These are phyloP conservation scores for Scleroderma bovista DNA, from an alignment of 768 basidiomycete genomes.

Conservation along the genomic window DNA sequence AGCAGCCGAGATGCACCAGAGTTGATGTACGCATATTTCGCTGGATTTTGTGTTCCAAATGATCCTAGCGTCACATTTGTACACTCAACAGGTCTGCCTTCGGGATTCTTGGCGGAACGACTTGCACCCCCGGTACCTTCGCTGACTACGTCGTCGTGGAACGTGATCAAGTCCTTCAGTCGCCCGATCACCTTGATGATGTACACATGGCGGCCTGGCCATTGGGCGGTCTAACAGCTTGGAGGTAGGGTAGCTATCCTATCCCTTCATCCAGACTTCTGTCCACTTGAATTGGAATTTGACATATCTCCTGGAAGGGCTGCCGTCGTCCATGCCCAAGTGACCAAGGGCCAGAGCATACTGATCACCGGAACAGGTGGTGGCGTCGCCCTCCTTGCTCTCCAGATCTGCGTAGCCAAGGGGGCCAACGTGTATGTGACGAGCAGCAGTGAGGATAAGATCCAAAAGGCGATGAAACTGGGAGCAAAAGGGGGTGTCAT, in stretches of 20 bases:
- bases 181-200: conserved; percentile 64
- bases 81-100: conserved; percentile 36
- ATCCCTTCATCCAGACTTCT: background rate
- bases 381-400: conserved; percentile 71
- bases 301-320: conserved; percentile 39
- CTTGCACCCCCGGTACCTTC: conserved; percentile 71
- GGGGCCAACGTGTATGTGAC: conserved; percentile 84
- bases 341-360: conserved; percentile 60
- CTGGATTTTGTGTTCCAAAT: background rate
- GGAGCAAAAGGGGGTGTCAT: conserved; percentile 76
- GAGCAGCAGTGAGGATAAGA: conserved; percentile 64
- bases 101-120: conserved; percentile 57
- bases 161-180: conserved; percentile 57
- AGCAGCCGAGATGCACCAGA: conserved; percentile 60
- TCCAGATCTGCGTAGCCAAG: conserved; percentile 70
- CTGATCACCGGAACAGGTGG: conserved; percentile 82
- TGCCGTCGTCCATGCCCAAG: conserved; percentile 56
- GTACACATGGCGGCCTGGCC: conserved; percentile 75
- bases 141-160: conserved; percentile 71
- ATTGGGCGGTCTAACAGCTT: conserved; percentile 72
- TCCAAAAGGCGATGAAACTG: conserved; percentile 54
- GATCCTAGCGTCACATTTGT: background rate
- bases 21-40: conserved; percentile 37
- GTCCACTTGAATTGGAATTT: background rate
- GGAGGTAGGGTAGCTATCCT: conserved; percentile 49